Evolutionary conservation across 345 rosid species (phyloP), one percentile per base, ranked within the genome.

Genomic region (Clarkia xantiana): DNA sequence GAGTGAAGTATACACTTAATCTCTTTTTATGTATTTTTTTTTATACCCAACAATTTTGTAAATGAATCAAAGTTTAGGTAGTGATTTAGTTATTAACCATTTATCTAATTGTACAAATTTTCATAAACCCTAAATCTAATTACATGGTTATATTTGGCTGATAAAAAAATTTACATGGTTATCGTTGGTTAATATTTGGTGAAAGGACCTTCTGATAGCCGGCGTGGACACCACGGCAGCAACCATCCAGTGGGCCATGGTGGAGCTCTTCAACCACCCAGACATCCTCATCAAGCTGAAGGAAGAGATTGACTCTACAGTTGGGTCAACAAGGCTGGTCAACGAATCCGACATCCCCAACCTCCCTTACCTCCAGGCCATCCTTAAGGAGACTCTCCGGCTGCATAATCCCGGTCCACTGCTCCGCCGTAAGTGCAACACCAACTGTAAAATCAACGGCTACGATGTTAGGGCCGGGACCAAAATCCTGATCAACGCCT

Each of bases 301-400:
- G 39, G 44, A 60, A 9, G 76, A 71, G 58, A 67, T 71, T 11
- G 59, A 67, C 20, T 45, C 39, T 41, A 49, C 42, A 1, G 72
- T 63, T 19, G 63, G 66, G 29, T 42, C 55, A 4, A 43, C 46
- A 18, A 54, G 66, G 53, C 45, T 73, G 10, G 60, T 73, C 20
- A 51, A 62, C 10, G 77, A 73, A 57, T 52, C 71, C 12, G 77
- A 73, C 59, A 49, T 73, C 56, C 62, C 66, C 42, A 60, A 47
- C n/a, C 66, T 72, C 39, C 74, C 68, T 43, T 68, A 59, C 68
- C 57, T 72, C 14, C 69, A 56, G 48, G 67, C 71, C 8, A 43
- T 68, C n/a, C 51, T 72, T 15, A 72, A 69, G 52, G 77, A 72
- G 58, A 72, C 66, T 8, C 62, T 72, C 10, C 56, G 77, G 54